These are phyloP conservation scores for Fusarium dimerum DNA, from an alignment of 2,329 filamentous ascomycete species.

Conservation along the genomic window DNA sequence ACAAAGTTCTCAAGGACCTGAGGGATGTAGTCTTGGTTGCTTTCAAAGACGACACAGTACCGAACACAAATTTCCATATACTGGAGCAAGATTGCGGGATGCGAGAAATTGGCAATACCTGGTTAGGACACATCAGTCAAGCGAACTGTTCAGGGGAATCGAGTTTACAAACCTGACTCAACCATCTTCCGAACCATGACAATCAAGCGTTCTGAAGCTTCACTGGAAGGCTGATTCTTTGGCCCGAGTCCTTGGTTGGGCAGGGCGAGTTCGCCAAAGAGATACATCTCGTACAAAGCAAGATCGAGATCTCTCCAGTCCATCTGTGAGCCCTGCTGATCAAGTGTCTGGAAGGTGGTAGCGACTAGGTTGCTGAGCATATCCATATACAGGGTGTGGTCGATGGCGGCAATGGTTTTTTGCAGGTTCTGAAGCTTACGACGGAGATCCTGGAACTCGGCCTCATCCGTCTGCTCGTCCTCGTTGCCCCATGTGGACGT, in stretches of 20 bases:
- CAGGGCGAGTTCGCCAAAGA: slow-evolving; percentile 93
- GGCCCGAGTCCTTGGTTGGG: slow-evolving; percentile 82
- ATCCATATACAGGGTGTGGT: slow-evolving; percentile 85
- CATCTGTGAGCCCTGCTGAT: slow-evolving; percentile 71
- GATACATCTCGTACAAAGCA: slow-evolving; percentile 90
- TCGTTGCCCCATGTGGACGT: slow-evolving; percentile 92
- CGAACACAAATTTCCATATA: slow-evolving; percentile 99
- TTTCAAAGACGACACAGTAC: slow-evolving; percentile 91
- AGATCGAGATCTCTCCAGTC: slow-evolving; percentile 96
- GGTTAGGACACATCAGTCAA: slow-evolving; percentile 22
- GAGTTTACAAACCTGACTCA: slow-evolving; percentile 71
- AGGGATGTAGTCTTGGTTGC: slow-evolving; percentile 77
- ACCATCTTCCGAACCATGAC: slow-evolving; percentile 97
- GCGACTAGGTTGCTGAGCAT: slow-evolving; percentile 86
- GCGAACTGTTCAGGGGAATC: background rate
- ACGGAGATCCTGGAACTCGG: slow-evolving; percentile 92
- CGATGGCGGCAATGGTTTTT: slow-evolving; percentile 86
- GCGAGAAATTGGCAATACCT: slow-evolving; percentile 83
- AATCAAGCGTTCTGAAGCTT: slow-evolving; percentile 78
- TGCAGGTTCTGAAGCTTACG: slow-evolving; percentile 89
- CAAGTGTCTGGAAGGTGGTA: slow-evolving; percentile 79
- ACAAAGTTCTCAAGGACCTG: slow-evolving; percentile 91
- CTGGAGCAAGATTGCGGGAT: slow-evolving; percentile 89
- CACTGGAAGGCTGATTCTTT: slow-evolving; percentile 79
- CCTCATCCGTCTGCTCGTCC: slow-evolving; percentile 93